Evolutionary conservation across 345 rosid species (phyloP), one percentile per base, ranked within the genome.

Genomic region (Lepidium aucheri): DNA sequence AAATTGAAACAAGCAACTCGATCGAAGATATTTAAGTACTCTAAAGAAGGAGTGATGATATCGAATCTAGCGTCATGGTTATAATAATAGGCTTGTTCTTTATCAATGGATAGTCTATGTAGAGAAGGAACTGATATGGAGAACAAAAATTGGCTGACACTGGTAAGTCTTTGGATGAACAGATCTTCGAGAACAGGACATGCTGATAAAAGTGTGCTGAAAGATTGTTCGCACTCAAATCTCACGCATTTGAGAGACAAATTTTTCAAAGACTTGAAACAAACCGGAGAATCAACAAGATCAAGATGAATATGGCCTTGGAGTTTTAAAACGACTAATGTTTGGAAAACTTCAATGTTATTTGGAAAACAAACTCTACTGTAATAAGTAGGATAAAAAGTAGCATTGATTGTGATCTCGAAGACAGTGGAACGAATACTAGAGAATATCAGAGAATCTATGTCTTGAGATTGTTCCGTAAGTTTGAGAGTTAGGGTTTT

Each of bases 111-210:
- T 17, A 67, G 45, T 56, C 72, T 67, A n/a, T 22, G 62, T 22
- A 67, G 63, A 24, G 64, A 24, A 45, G 72, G 49, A 20, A 36
- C 73, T 15, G 72, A 56, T 36, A 67, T 57, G 38, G 11, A 4
- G 43, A 41, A 32, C 42, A 53, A 9, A 42, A 18, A 32, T 8
- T 2, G 5, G 4, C 26, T 7, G 0, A 12, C 17, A 20, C 36
- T 10, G 8, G 13, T 0, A 20, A 15, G 26, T 24, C 47, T 56
- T 46, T 56, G 8, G 56, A 46, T 1, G 47, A 44, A 56, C 16
- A 67, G 54, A 15, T 67, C 47, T 35, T 55, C 72, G 46, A 67
- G 72, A 45, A 56, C 40, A 24, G 72, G 72, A 56, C 56, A 67
- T 22, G 47, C 38, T 1, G 46, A 67, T 45, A 67, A 55, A 22